Percentiles rank a stretch among this genome's conserved stretches.
Evolutionary conservation across 805 yeast genomes (phyloP).

Genomic region (Zygotorulaspora florentina): DNA sequence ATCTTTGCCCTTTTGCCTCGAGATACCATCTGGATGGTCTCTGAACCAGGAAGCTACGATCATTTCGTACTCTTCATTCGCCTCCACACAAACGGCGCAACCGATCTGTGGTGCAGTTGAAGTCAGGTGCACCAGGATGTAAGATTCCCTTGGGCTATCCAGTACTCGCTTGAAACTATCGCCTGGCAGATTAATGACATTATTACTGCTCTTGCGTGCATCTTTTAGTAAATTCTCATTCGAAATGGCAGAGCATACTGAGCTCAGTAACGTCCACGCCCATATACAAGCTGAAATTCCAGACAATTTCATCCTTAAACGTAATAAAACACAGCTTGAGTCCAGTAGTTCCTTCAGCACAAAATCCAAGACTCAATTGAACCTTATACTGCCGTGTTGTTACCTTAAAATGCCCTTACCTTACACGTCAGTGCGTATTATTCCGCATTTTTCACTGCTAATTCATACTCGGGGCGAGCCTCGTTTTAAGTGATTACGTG

Average conservation of each 20-base stretch:
- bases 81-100: slow-evolving; percentile 68
- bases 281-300: neutral
- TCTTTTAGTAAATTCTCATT: slow-evolving; percentile 27
- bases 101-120: slow-evolving; percentile 71
- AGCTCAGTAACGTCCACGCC: neutral
- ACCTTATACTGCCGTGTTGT: no score
- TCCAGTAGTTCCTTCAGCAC: no score
- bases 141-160: slow-evolving; percentile 62
- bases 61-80: slow-evolving; percentile 58
- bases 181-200: slow-evolving; percentile 52
- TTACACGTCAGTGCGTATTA: no score
- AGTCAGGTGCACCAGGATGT: slow-evolving; percentile 65
- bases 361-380: no score
- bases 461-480: no score
- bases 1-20: slow-evolving; percentile 18
- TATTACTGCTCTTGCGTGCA: slow-evolving; percentile 30
- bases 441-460: no score
- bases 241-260: slow-evolving; percentile 17
- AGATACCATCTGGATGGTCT: slow-evolving; percentile 51
- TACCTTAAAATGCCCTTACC: no score
- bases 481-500: no score
- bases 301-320: neutral
- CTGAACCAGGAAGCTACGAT: slow-evolving; percentile 62
- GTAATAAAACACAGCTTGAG: neutral
- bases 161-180: slow-evolving; percentile 53